A percentile compares a stretch with the other conserved stretches of the same genome.
Conservation (phyloP, 2,329 filamentous ascomycete genomes). For the Claviceps sp. region DNA sequence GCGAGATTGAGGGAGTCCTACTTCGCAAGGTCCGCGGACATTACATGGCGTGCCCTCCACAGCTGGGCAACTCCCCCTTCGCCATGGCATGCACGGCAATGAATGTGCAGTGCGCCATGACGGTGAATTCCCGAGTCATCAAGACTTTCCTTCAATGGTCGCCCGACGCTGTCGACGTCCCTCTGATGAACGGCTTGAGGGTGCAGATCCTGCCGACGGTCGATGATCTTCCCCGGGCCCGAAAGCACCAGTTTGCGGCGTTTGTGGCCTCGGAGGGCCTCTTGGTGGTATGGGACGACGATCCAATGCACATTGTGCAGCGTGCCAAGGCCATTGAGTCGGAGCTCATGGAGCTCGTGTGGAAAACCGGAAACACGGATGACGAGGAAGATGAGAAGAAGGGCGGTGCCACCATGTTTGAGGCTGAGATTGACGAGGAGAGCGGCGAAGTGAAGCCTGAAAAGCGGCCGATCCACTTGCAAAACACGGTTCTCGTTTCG, state of each 20-base stretch:
- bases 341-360: conserved; percentile 66
- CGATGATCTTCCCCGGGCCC: conserved; percentile 53
- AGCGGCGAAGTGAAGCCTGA: conserved; percentile 53
- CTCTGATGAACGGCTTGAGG: conserved; percentile 61
- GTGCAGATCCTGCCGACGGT: conserved; percentile 64
- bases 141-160: conserved; percentile 65
- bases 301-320: conserved; percentile 55
- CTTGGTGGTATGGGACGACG: conserved; percentile 72
- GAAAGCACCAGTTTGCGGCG: conserved; percentile 70
- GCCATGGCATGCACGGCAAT: conserved; percentile 52
- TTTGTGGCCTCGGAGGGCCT: conserved; percentile 61
- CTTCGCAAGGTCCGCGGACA: conserved; percentile 53
- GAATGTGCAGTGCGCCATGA: conserved; percentile 70
- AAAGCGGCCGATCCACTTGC: conserved; percentile 51
- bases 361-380: conserved; percentile 46
- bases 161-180: conserved; percentile 60
- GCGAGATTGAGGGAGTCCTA: conserved; percentile 58
- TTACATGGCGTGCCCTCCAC: conserved; percentile 61
- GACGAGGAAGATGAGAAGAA: conserved; percentile 42
- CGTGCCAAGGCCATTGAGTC: conserved; percentile 61
- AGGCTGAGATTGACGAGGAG: conserved; percentile 56
- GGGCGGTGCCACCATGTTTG: conserved; percentile 24
- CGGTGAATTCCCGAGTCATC: conserved; percentile 66
- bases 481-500: conserved; percentile 56
- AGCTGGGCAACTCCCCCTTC: conserved; percentile 48